These are phyloP conservation scores for Saccharomyces hybrid DNA, from an alignment of 1,139 yeast genomes.

Conservation along the genomic window DNA sequence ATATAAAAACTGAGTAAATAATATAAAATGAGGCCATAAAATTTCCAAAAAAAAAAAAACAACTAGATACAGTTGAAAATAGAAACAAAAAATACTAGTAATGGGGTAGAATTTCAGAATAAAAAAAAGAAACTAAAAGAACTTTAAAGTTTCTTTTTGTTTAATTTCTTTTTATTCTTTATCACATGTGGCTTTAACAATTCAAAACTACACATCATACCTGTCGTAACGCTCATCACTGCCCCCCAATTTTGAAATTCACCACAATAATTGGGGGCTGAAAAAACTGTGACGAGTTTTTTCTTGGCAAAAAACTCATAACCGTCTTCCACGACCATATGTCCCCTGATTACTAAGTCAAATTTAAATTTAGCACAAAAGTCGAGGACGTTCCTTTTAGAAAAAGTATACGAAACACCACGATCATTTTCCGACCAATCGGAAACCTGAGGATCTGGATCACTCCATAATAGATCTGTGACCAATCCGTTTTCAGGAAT, in stretches of 20 bases:
- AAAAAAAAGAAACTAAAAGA: not conserved
- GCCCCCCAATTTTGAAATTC: conserved; percentile 91
- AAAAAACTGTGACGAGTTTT: conserved; percentile 71
- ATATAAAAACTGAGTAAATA: not conserved
- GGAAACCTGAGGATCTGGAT: conserved; percentile 60
- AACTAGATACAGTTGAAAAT: not conserved
- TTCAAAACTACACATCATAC: conserved; percentile 75
- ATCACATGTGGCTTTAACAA: conserved; percentile 53
- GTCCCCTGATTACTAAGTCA: conserved; percentile 78
- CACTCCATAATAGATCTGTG: conserved; percentile 83
- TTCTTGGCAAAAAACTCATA: conserved; percentile 77
- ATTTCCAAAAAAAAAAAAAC: not conserved
- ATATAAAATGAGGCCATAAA: not conserved
- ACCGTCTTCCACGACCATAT: conserved; percentile 92
- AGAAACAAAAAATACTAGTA: not conserved
- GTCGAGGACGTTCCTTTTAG: conserved; percentile 61
- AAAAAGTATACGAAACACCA: conserved; percentile 80
- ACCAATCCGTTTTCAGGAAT: conserved; percentile 77
- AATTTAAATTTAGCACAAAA: conserved; percentile 65
- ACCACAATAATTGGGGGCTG: conserved; percentile 89
- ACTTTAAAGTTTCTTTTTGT: not conserved
- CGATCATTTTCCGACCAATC: conserved; percentile 82
- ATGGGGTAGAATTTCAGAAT: not conserved
- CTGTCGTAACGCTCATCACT: conserved; percentile 74
- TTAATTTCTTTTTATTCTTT: conserved; percentile 6